Base-by-base conservation (phyloP, 2,329 filamentous ascomycete genomes). In the Emergomyces pasteurianus region DNA sequence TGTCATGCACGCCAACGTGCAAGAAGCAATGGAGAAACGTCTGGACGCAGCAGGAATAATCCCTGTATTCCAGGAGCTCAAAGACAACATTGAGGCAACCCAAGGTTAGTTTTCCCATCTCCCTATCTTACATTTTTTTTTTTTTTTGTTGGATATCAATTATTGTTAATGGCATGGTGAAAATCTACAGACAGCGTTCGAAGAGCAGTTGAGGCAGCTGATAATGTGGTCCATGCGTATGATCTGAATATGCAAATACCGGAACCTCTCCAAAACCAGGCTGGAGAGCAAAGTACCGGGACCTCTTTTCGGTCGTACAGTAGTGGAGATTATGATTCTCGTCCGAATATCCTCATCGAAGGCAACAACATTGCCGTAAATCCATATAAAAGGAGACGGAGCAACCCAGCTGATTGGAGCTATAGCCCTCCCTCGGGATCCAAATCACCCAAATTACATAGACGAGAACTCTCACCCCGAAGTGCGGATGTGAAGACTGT, bases 181-280 rank as follows among this genome's bases (percentile, higher is more conserved):
- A 16, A 59, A 14, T 38, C 38, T 54, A 67, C 64, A 84, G 86
- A 89, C 68, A 88, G 85, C 69, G 87, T 86, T 60, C 81, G 85
- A 68, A 79, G 86, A 62, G 86, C 86, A 1, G 84, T 89, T 3
- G 86, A 89, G 71, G 86, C 86, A 23, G 86, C 86, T 8, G 86
- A 89, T 70, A 89, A 89, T 66, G 86, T 89, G 21, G 86, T 89
- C 10, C 85, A 89, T 71, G 86, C 86, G 14, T 88, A 88, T 66
- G 86, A 89, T 68, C 82, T 89, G 72, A 86, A 89, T 68, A 87
- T 89, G 84, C 83, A 86, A 66, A 80, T 89, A 49, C 86, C 86
- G n/a, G 83, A 86, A 64, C 83, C 81, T 14, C 83, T 82, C 8
- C 72, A 77, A 52, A 75, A 76, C 42, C 76, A 73, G 28, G 61